Percentiles rank a stretch among this genome's conserved stretches.
These are phyloP conservation scores for Chlorella sorokiniana DNA, from an alignment of 139 green algal species.

Conservation along the genomic window DNA sequence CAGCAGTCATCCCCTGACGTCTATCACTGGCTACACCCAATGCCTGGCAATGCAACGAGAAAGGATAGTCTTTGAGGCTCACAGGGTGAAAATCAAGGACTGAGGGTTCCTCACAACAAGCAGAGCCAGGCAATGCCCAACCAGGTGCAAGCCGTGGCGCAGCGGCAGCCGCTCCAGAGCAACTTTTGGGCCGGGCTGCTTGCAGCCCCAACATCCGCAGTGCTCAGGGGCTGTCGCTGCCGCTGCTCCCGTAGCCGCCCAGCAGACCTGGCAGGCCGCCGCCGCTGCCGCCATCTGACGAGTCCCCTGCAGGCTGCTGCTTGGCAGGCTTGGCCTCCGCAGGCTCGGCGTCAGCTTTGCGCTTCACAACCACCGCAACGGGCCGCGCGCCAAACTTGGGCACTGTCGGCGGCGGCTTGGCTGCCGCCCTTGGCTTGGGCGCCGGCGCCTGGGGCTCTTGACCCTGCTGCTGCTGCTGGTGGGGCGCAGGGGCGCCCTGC, in stretches of 20 bases:
- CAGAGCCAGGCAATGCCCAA: too few species aligned
- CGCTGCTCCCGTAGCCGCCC: slow-evolving; percentile 34
- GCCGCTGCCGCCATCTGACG: background rate
- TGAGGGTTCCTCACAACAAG: too few species aligned
- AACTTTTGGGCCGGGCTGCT: too few species aligned
- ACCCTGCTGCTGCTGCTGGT: background rate
- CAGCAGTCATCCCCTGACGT: too few species aligned
- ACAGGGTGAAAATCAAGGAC: too few species aligned
- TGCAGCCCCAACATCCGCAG: too few species aligned
- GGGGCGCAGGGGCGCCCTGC: background rate
- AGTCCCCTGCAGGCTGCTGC: slow-evolving; percentile 16
- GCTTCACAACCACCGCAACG: slow-evolving; percentile 38
- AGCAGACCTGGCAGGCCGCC: slow-evolving; percentile 20
- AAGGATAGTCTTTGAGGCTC: too few species aligned
- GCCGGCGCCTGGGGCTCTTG: background rate
- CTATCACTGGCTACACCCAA: too few species aligned
- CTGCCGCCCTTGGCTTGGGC: slow-evolving; percentile 1
- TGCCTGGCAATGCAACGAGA: too few species aligned
- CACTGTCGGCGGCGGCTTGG: slow-evolving; percentile 7
- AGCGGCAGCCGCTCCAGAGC: too few species aligned
- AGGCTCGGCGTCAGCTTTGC: slow-evolving; percentile 15
- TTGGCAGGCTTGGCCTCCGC: slow-evolving; percentile 8
- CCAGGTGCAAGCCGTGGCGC: background rate
- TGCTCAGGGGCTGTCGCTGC: slow-evolving; percentile 17
- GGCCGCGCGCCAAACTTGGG: slow-evolving; percentile 36